Conservation (phyloP, 1,284 basidiomycete genomes). For the Ganoderma sp. region DNA sequence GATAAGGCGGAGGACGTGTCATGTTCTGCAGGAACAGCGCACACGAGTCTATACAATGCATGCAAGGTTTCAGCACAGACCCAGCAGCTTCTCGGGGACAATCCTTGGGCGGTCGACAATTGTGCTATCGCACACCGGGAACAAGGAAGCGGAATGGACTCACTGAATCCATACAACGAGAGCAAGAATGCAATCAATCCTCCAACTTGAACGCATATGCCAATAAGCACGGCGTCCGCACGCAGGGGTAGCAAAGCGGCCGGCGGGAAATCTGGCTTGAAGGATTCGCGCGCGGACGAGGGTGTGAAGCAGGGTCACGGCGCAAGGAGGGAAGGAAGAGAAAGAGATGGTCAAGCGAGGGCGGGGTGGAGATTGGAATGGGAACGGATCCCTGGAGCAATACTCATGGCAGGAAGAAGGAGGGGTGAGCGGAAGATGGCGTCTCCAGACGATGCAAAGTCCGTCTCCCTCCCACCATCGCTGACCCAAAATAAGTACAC, state of each 20-base stretch:
- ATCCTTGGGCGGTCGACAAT: neutral
- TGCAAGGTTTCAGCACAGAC: neutral
- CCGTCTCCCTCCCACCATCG: conserved; percentile 8
- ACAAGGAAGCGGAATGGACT: conserved; percentile 9
- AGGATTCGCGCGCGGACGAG: neutral
- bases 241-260: conserved; percentile 9
- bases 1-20: conserved; percentile 3
- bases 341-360: conserved; percentile 9
- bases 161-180: conserved; percentile 22
- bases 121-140: neutral
- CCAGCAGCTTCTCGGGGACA: neutral
- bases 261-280: conserved; percentile 1
- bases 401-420: conserved; percentile 30
- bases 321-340: neutral
- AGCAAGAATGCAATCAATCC: conserved; percentile 18
- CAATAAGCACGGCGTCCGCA: conserved; percentile 25
- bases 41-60: conserved; percentile 17
- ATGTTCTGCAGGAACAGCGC: conserved; percentile 22
- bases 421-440: conserved; percentile 7
- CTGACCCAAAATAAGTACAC: conserved; percentile 19
- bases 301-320: neutral
- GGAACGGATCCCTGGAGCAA: conserved; percentile 21
- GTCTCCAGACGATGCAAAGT: conserved; percentile 5
- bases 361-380: conserved; percentile 1
- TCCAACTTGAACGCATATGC: conserved; percentile 30